Evolutionary conservation across 2,329 filamentous ascomycete genomes (phyloP), one percentile per base, ranked within the genome.

Genomic region (Hymenoscyphus infarciens): DNA sequence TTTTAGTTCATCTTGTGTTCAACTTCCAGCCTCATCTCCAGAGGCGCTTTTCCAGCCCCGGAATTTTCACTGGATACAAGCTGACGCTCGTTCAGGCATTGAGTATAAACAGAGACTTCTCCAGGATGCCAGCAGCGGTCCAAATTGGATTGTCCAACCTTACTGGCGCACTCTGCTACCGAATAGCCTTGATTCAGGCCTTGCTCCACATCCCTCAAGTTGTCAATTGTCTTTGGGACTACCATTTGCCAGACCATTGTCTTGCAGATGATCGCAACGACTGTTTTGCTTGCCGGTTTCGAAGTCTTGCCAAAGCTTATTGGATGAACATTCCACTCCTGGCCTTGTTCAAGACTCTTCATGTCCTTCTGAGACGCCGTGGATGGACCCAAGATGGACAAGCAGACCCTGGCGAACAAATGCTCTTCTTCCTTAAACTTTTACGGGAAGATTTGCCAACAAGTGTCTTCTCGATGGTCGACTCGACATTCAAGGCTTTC

Each of bases 121-220:
- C 49, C 5, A 39, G 57, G 29, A 71, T 72, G 67, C 66, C 68
- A 22, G 56, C 64, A 1, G 61, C 64, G 29, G 60, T 64, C 10
- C 73, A 72, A 39, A 61, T 66, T 31, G 73, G 73, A 1, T 61
- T 75, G 38, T n/a, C 49, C 3, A 74, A 75, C 58, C 57, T 71
- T 45, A 70, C 63, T 19, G 68, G 67, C 15, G 57, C 58, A 33
- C 57, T 72, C 2, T 77, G 75, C 61, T 77, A 76, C 61, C 67
- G 74, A 27, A 70, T 72, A 57, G 70, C 69, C 45, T 62, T 75
- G 1, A 52, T 76, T 7, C 74, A 76, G 64, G 70, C 71, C 2
- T 63, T 77, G 8, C 55, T 76, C 5, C 75, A 77, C 62, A 56
- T 69, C 4, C 74, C 74, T 1, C 70, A 69, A 16, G 65, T 77